Evolutionary conservation across 139 green algal genomes (phyloP).

Genomic region (Zygnema circumcarinatum): DNA sequence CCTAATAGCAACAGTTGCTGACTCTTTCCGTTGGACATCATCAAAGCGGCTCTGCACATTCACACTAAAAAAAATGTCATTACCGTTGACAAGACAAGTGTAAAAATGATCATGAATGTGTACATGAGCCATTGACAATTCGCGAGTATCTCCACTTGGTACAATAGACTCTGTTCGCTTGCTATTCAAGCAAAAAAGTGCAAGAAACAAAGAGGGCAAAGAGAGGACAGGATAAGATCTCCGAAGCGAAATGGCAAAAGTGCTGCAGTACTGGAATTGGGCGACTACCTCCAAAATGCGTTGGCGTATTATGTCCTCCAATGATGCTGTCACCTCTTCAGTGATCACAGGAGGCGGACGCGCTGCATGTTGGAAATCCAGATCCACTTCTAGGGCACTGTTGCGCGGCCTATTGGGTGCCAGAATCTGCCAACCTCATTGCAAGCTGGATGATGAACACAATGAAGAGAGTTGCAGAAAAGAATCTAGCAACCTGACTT

Average conservation of each 20-base stretch:
- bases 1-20: no score
- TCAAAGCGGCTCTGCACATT: no score
- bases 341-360: slow-evolving; percentile 79
- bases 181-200: background rate
- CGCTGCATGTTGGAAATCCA: slow-evolving; percentile 91
- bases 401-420: slow-evolving; percentile 79
- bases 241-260: background rate
- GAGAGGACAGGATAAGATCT: background rate
- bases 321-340: slow-evolving; percentile 77
- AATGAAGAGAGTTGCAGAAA: slow-evolving; percentile 32
- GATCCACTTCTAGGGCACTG: slow-evolving; percentile 88
- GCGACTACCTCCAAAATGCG: no score
- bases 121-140: no score
- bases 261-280: background rate
- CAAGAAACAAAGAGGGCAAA: background rate
- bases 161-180: no score
- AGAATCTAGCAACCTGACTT: background rate
- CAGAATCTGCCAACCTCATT: background rate
- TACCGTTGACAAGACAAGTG: no score
- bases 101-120: no score
- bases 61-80: no score
- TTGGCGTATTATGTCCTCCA: slow-evolving; percentile 91
- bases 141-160: no score
- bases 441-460: background rate
- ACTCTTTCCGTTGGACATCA: no score